Percentiles rank a stretch among this genome's conserved stretches.
Evolutionary conservation across 106 monocot species (phyloP).

Genomic region (Phalaenopsis aphrodite): DNA sequence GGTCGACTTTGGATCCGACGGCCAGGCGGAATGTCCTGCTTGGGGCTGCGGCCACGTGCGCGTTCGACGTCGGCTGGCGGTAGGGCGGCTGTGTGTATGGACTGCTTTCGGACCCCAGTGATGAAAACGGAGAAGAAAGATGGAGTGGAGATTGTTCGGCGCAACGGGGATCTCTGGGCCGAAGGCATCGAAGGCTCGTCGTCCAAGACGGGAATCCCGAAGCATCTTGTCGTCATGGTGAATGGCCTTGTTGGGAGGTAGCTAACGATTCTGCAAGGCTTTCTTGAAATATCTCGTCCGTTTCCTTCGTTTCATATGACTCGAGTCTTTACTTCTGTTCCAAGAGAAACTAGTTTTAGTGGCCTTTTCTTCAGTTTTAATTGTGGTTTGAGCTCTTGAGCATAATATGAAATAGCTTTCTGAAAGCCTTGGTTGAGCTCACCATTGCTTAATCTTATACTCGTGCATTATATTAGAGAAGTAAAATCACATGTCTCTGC

Average conservation of each 20-base stretch:
- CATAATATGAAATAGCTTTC: too few species aligned
- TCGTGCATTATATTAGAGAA: background rate
- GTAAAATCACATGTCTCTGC: background rate
- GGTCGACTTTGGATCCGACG: background rate
- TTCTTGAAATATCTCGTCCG: background rate
- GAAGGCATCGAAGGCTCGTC: background rate
- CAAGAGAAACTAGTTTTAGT: background rate
- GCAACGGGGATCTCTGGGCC: constrained; percentile 51
- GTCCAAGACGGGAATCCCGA: constrained; percentile 28
- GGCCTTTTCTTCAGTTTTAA: background rate
- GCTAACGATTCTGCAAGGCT: background rate
- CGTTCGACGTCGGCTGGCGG: constrained; percentile 2
- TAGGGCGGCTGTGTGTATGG: constrained; percentile 8
- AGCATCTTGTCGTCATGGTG: constrained; percentile 70
- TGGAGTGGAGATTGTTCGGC: constrained; percentile 25
- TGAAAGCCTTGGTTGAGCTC: background rate
- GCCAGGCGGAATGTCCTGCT: constrained; percentile 20
- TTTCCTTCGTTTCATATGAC: background rate
- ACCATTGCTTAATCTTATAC: background rate
- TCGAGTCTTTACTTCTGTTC: background rate
- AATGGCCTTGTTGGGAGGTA: constrained; percentile 71
- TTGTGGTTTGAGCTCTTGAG: background rate
- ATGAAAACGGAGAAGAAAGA: constrained; percentile 7
- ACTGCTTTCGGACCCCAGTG: constrained; percentile 10
- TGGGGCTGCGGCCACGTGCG: constrained; percentile 19